Evolutionary conservation across 2,329 filamentous ascomycete genomes (phyloP), one percentile per base, ranked within the genome.

Genomic region (Fusarium buxicola): DNA sequence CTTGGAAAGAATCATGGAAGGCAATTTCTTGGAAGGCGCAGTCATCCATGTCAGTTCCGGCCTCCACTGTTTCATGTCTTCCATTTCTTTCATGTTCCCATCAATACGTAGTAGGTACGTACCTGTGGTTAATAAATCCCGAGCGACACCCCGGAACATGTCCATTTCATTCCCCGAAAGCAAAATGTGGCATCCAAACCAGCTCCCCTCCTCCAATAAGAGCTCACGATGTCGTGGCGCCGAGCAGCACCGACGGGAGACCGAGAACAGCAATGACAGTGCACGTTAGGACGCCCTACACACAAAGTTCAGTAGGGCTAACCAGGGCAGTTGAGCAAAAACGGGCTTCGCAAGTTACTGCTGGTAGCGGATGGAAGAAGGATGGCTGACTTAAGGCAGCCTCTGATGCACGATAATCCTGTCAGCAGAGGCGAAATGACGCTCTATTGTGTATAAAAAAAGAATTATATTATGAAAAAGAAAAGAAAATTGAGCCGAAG

Each of bases 31-130:
- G 36, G 16, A 50, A 54, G 51, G 57, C 60, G 48, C 55, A 35
- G 31, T 27, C 43, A 46, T 39, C n/a, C 30, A 45, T 54, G 65
- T 41, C 57, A n/a, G n/a, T n/a, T n/a, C n/a, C 62, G 32, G 46
- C 53, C 58, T 31, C 36, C 25, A 63, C 54, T 24, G 62, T 65
- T 65, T 65, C 62, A 65, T 34, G 32, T 43, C 51, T 43, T 63
- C 30, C n/a, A n/a, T 59, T 39, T 27, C 45, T 45, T 18, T 56
- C 55, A 36, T 34, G 38, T 43, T 39, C 40, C 56, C 30, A 44
- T 46, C n/a, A n/a, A n/a, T n/a, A n/a, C n/a, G n/a, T n/a, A n/a
- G n/a, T n/a, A n/a, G n/a, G n/a, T n/a, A n/a, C n/a, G n/a, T n/a
- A n/a, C n/a, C n/a, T n/a, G n/a, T n/a, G n/a, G n/a, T n/a, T n/a